Percentiles rank a stretch among this genome's conserved stretches.
phyloP scores from a whole-genome alignment of 495 filamentous ascomycete species.

The Patellaria atrata region DNA sequence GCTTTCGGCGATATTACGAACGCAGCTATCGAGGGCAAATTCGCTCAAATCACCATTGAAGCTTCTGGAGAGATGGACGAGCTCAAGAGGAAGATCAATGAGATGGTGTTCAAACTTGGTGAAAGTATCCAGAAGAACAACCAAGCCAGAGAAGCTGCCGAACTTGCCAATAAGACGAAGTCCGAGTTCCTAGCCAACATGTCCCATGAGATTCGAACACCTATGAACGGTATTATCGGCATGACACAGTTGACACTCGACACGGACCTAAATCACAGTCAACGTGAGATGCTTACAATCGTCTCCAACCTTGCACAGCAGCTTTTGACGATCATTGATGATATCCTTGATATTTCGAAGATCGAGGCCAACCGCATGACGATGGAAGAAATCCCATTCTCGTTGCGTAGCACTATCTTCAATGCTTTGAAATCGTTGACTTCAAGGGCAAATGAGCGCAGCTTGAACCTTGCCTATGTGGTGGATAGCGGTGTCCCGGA shows the following conservation, averaged over 20 bases:
- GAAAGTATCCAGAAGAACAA: slow-evolving; percentile 97
- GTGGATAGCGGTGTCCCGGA: slow-evolving; percentile 92
- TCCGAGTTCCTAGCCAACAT: slow-evolving; percentile 99
- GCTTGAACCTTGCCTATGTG: slow-evolving; percentile 83
- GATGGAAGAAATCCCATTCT: slow-evolving; percentile 96
- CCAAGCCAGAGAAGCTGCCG: slow-evolving; percentile 88
- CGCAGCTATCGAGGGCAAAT: slow-evolving; percentile 90
- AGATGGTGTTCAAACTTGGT: slow-evolving; percentile 92
- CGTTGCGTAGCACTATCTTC: slow-evolving; percentile 88
- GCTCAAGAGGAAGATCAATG: slow-evolving; percentile 96
- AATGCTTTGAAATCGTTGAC: slow-evolving; percentile 93
- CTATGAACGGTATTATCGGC: slow-evolving; percentile 77
- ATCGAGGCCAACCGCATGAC: slow-evolving; percentile 99
- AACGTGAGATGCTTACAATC: slow-evolving; percentile 97
- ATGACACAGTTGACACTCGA: slow-evolving; percentile 97
- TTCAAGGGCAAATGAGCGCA: slow-evolving; percentile 95
- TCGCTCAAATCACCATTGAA: slow-evolving; percentile 94
- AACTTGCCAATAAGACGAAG: slow-evolving; percentile 95
- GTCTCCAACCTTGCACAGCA: slow-evolving; percentile 97
- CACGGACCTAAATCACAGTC: slow-evolving; percentile 85
- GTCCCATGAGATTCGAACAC: slow-evolving; percentile 97
- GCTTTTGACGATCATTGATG: slow-evolving; percentile 94
- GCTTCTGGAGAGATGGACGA: slow-evolving; percentile 99
- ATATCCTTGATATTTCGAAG: slow-evolving; percentile 98
- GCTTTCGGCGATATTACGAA: slow-evolving; percentile 97